Evolutionary conservation across 495 filamentous ascomycete genomes (phyloP), one percentile per base, ranked within the genome.

Genomic region (Aspergillus homomorphus): DNA sequence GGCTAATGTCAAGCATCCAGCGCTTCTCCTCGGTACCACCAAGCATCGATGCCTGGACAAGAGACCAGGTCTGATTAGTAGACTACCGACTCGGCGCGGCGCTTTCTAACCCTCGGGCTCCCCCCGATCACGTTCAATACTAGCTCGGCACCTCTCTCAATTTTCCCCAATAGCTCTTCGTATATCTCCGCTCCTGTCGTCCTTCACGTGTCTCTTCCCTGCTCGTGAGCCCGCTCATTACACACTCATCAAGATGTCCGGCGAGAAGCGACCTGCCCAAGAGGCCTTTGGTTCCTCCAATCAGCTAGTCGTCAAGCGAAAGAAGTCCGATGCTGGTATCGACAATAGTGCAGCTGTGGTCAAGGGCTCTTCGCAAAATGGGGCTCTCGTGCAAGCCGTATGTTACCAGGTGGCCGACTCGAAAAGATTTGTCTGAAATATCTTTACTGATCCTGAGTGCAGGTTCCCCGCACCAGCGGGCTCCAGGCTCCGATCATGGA

Each of bases 401-500:
- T 71, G 89, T 43, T 21, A 16, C 43, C 24, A 6, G 2, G 45
- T 54, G 53, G 57, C 22, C 56, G 42, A 57, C 28, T 28, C 45
- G 6, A 23, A 24, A 51, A n/a, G 43, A 22, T 4, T 38, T 20
- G 6, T 41, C 10, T 22, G 43, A 50, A 42, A 20, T 43, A 9
- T 44, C 12, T 21, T 52, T 12, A 26, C 55, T 63, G 44, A 64
- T 26, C 46, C 56, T 57, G 42, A 63, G 65, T 59, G 51, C 79
- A 96, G 92, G 80, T 84, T 61, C 85, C 88, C 41, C 82, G 93
- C 62, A 93, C 92, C 44, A 96, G 90, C 70, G 87, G 85, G 43
- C 82, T 98, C 7, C 88, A 95, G 69, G 89, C 94, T 49, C 93
- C 93, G 3, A 86, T 97, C 51, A 96, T 98, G 91, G 92, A 98